Base-by-base conservation (phyloP, 257 asterid genomes). In the Solanum commersonii region DNA sequence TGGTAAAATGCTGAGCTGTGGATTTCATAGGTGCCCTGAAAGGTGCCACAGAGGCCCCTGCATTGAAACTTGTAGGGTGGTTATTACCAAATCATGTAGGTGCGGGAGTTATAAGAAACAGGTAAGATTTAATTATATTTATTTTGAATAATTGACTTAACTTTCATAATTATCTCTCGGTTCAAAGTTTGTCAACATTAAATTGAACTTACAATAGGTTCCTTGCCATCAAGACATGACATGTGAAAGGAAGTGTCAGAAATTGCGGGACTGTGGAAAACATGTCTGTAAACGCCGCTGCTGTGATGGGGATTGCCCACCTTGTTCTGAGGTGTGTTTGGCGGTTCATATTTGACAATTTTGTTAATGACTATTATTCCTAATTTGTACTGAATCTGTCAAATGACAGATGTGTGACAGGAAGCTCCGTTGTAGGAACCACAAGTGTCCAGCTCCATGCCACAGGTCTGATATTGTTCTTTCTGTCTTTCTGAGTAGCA, bases 361-460 rank as follows among this genome's bases (percentile, higher is more conserved):
- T 49, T 38, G 42, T 31, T 42, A 44, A 23, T 16, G 23, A 10
- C 31, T 70, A 20, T 67, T 78, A 82, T 44, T 38, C 90, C 56
- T 59, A 74, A 84, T 40, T 77, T 33, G 42, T 42, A 52, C 60
- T 18, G 33, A 56, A 70, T 78, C 84, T 88, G 34, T 88, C 90
- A 88, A 59, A 25, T 44, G 49, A 88, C 94, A 96, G 99, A 91
- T 94, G 85, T 95, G 99, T 93, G 99, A 95, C 86, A 90, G 94
- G 95, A 96, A 92, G 93, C 99, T 96, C 78, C 94, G 98, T 23
- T 96, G 99, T 93, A 93, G 98, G 92, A 96, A 95, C 89, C 99
- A 96, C 91, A 96, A 96, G 94, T 96, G 99, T 90, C 98, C 97
- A 40, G 93, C 99, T 86, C 99, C 99, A 83, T 96, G 99, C 90